Evolutionary conservation across 2,329 filamentous ascomycete genomes (phyloP), one percentile per base, ranked within the genome.

Genomic region (Aspergillus awamori): DNA sequence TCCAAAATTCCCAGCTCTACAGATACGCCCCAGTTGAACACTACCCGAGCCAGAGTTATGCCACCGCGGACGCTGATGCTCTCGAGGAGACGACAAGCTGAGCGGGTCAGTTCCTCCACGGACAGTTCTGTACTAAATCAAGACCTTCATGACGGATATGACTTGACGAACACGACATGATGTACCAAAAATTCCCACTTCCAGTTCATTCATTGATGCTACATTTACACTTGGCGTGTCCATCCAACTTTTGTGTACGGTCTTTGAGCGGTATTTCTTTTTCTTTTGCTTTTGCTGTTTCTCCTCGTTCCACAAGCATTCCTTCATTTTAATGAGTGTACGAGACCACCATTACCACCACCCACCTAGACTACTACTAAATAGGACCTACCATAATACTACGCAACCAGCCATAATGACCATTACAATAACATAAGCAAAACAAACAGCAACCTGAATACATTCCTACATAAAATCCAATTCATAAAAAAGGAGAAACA

Each of bases 1-100:
- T 81, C 65, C 76, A 77, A 62, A 60, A 70, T 15, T 68, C 69
- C 38, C 66, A 70, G 41, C 64, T 69, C 39, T 70, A 74, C 51
- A 72, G 71, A 47, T 70, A 73, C 45, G 65, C 65, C 17, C 72
- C 70, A 30, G 65, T 69, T 33, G 74, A 74, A 41, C 65, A 68
- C 30, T 68, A 71, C n/a, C 56, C 47, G 26, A 58, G 54, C 26
- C 51, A 53, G 41, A 51, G 51, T 47, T 52, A 63, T 30, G 61
- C 63, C 17, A 56, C 62, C 13, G 58, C 60, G 8, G 73, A 73
- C 47, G 57, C 66, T 28, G 68, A 74, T 53, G 63, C 55, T 26
- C 51, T 64, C 28, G 70, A 71, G 56, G 64, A 57, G 10, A 36
- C 52, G n/a, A 7, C 26, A 17, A 43, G 33, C 28, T 51, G 59